Evolutionary conservation across 306 rosid genomes (phyloP), one percentile per base, ranked within the genome.

Genomic region (Castanopsis chinensis): DNA sequence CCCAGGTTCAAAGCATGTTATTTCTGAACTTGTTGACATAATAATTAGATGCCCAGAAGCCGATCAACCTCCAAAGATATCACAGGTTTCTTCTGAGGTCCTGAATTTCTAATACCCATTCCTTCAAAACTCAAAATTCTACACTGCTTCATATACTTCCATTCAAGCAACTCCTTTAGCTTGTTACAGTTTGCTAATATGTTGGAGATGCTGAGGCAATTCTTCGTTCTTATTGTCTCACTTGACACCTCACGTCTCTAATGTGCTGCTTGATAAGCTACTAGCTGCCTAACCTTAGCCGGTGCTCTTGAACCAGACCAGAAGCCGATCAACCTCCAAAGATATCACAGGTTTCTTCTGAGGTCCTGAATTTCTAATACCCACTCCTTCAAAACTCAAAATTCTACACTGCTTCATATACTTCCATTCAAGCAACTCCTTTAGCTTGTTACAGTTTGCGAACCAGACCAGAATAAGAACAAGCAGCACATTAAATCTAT

Each of bases 181-280:
- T 30, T 9, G 15, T 17, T 3, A 5, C 14, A 18, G 9, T 9
- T 20, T 17, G 3, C 6, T 11, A 32, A 18, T 67, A 32, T 33
- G 35, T 6, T 18, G 5, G 49, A 23, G 19, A 67, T 67, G 25
- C 10, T 27, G 10, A 54, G 23, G 61, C 53, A 80, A 79, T 73
- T 82, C 83, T 67, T 74, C 59, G 72, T 78, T 72, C 76, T 5
- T 45, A 59, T 53, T 55, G 21, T 27, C 5, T 9, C 65, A 20
- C 28, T 58, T 2, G 69, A 28, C 19, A 23, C 69, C 14, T 15
- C 45, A 58, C 23, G 43, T 75, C 72, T 69, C 58, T 76, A 18
- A 74, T 30, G n/a, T 5, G n/a, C 19, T 63, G 2, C 41, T 28
- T 28, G 37, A 25, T 60, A 49, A 10, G 53, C 53, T 49, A 49